Base-by-base conservation (phyloP, 1,284 basidiomycete species). In the Tylopilus sp. region DNA sequence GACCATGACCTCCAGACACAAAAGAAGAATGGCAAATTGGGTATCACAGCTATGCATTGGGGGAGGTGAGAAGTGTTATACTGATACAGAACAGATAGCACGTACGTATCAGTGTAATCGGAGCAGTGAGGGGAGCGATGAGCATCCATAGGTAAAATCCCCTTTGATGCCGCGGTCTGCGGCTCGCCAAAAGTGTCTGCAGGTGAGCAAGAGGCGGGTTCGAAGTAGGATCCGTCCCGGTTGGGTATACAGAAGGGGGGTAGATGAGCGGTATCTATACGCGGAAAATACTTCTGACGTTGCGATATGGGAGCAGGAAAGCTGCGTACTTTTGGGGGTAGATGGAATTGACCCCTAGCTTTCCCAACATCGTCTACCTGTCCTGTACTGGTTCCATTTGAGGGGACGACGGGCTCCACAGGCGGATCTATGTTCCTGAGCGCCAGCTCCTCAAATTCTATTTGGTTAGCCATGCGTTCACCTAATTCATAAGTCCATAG, bases 1-100 rank as follows among this genome's bases (percentile, higher is more conserved):
- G 82, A 84, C 87, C 88, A 91, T 39, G 86, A 81, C 41, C 88
- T 74, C 88, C 89, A 91, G 2, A 75, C 77, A 59, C 86, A 89
- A 67, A 88, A 91, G 72, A 91, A 89, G 66, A 91, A 85, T 0
- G 88, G 88, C 23, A 91, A 68, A 64, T 91, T 91, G 25, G 88
- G 88, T 64, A 91, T 81, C 48, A 91, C 67, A 12, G 89, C 87
- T 89, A 18, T 40, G 33, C 19, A 42, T 50, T 11, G 45, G 29
- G 41, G 19, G 25, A 29, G 38, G 37, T 52, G 41, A 46, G 49
- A 40, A 37, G 29, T 26, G 4, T 37, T 40, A 30, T 29, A 30
- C 28, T 12, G 12, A 19, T 35, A 34, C 37, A 26, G 12, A 26
- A 44, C 18, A 43, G 15, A 25, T 10, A 16, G n/a, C 19, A 75